These are phyloP conservation scores for Dysphania ambrosioides DNA, from an alignment of 148 eudicot species.

Conservation along the genomic window DNA sequence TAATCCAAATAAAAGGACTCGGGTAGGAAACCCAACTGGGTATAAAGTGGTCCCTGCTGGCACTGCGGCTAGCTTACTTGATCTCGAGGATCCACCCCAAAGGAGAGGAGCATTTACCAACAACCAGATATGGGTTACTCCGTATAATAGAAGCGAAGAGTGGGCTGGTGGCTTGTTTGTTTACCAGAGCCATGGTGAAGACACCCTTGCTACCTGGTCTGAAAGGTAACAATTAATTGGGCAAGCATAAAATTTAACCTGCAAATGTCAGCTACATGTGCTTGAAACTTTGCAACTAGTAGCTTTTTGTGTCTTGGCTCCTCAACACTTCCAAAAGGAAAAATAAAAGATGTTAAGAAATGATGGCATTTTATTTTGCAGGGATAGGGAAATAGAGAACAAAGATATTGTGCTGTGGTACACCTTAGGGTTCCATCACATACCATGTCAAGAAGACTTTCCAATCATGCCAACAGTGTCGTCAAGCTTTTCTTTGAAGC, in stretches of 20 bases:
- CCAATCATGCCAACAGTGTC: slow-evolving; percentile 95
- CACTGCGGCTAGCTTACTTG: slow-evolving; percentile 89
- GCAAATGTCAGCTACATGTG: not conserved
- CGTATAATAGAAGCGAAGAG: slow-evolving; percentile 70
- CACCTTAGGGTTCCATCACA: slow-evolving; percentile 84
- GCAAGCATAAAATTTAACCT: not conserved
- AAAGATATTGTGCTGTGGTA: slow-evolving; percentile 89
- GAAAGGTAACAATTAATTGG: slow-evolving; percentile 45
- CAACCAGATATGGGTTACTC: slow-evolving; percentile 96
- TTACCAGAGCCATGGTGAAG: too few relatives aligned
- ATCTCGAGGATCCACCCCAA: slow-evolving; percentile 86
- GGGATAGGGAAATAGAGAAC: slow-evolving; percentile 78
- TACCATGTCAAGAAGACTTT: slow-evolving; percentile 85
- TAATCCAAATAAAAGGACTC: slow-evolving; percentile 67
- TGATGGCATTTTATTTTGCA: slow-evolving; percentile 30
- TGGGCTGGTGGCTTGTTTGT: slow-evolving; percentile 95
- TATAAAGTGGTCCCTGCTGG: slow-evolving; percentile 90
- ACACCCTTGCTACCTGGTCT: too few relatives aligned
- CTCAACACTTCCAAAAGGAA: too few relatives aligned
- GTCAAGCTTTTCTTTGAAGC: slow-evolving; percentile 84
- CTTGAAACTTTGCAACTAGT: too few relatives aligned
- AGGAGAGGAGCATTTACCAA: slow-evolving; percentile 81
- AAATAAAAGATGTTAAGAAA: not conserved
- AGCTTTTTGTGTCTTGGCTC: too few relatives aligned
- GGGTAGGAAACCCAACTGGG: slow-evolving; percentile 86